phyloP scores from a whole-genome alignment of 192 early-diverging fungal genomes.

The Coemansia sp. region DNA sequence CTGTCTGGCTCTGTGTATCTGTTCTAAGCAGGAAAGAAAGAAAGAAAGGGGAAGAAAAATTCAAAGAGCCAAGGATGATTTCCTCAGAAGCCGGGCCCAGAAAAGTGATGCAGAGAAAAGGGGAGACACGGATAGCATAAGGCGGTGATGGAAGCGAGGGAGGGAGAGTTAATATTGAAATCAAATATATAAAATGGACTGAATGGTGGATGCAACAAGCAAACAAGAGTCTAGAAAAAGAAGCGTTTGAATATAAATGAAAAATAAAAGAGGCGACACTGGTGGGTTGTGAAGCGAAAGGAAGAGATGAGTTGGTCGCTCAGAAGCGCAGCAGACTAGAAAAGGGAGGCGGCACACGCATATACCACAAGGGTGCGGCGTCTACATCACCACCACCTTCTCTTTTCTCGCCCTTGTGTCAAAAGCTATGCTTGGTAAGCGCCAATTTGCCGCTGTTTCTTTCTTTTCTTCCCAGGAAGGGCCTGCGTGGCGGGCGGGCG shows the following conservation, averaged over 20 bases:
- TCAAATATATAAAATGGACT: not conserved
- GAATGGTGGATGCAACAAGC: not conserved
- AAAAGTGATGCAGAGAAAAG: not conserved
- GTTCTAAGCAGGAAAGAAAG: not conserved
- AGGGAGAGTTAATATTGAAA: constrained; percentile 1
- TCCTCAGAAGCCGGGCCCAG: not conserved
- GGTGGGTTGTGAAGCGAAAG: not conserved
- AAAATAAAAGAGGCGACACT: not conserved
- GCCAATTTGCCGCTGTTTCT: not conserved
- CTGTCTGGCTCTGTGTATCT: not conserved
- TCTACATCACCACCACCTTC: not conserved
- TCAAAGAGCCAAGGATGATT: not conserved
- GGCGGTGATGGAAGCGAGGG: not conserved
- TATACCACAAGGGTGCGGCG: not conserved
- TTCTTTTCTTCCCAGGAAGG: not conserved
- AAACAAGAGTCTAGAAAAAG: constrained; percentile 2
- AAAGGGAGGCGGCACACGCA: not conserved
- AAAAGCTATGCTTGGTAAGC: not conserved
- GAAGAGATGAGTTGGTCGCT: not conserved
- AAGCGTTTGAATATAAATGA: not conserved
- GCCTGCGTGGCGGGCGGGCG: not conserved
- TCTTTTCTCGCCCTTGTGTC: not conserved
- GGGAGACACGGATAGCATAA: not conserved
- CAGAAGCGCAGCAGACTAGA: not conserved
- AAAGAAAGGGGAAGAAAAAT: not conserved